These are phyloP conservation scores for Niebla homalea DNA, from an alignment of 495 filamentous ascomycete species.

Conservation along the genomic window DNA sequence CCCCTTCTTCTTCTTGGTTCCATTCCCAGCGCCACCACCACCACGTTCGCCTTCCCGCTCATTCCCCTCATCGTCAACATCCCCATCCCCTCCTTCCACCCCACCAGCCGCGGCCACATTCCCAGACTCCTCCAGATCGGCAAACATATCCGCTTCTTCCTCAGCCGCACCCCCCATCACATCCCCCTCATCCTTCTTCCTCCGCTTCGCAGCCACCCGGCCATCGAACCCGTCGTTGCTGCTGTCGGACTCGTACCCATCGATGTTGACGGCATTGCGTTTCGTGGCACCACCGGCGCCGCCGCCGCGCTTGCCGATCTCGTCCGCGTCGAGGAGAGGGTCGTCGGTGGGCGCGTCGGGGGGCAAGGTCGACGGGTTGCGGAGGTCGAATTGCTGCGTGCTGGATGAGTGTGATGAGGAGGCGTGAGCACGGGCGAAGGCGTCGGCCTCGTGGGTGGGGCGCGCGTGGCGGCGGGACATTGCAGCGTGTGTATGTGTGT, in stretches of 20 bases:
- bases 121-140: constrained; percentile 52
- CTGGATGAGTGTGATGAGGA: constrained; percentile 43
- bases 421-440: constrained; percentile 56
- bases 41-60: constrained; percentile 22
- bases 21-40: too few relatives aligned
- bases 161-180: constrained; percentile 39
- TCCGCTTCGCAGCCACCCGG: constrained; percentile 45
- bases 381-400: constrained; percentile 86
- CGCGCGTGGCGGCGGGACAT: constrained; percentile 57
- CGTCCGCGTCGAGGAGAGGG: constrained; percentile 74
- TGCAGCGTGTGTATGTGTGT: background rate
- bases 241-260: constrained; percentile 92
- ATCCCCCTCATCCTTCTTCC: constrained; percentile 15
- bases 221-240: constrained; percentile 81
- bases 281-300: constrained; percentile 63
- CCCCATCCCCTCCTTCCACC: constrained; percentile 20
- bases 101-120: constrained; percentile 39
- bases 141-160: constrained; percentile 86
- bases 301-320: constrained; percentile 69
- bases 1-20: constrained; percentile 52
- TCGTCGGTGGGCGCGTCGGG: constrained; percentile 68
- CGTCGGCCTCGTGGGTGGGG: constrained; percentile 71
- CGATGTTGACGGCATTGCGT: constrained; percentile 84
- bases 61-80: constrained; percentile 25
- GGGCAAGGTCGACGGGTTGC: constrained; percentile 83